Conservation (phyloP, 148 eudicot genomes). For the Spergularia bocconei region DNA sequence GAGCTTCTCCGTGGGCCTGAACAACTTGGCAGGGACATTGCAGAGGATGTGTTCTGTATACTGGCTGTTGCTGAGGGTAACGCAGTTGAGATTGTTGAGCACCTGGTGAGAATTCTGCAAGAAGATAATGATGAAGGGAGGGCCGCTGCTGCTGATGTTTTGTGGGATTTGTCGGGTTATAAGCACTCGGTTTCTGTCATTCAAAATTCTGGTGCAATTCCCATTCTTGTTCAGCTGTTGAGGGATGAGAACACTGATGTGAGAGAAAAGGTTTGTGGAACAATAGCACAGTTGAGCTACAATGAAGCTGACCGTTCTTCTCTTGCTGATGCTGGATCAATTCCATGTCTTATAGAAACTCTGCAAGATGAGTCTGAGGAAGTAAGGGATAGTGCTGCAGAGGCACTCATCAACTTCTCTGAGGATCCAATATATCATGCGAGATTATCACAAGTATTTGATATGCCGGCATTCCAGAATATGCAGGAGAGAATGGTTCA, state of each 20-base stretch:
- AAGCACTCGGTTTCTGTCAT: slow-evolving; percentile 30
- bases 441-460: slow-evolving; percentile 31
- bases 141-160: slow-evolving; percentile 47
- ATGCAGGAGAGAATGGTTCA: slow-evolving; percentile 42
- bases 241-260: slow-evolving; percentile 28
- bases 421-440: slow-evolving; percentile 40
- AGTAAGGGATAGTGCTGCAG: slow-evolving; percentile 51
- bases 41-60: slow-evolving; percentile 53
- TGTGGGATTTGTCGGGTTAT: slow-evolving; percentile 49
- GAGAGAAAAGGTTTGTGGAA: slow-evolving; percentile 45
- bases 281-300: slow-evolving; percentile 48
- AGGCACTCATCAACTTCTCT: slow-evolving; percentile 43
- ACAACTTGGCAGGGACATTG: slow-evolving; percentile 48
- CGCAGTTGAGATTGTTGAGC: slow-evolving; percentile 35
- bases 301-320: slow-evolving; percentile 35
- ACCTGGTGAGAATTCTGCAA: slow-evolving; percentile 43
- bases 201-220: slow-evolving; percentile 40
- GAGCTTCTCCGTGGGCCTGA: slow-evolving; percentile 49
- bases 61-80: slow-evolving; percentile 43
- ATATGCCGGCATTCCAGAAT: slow-evolving; percentile 37
- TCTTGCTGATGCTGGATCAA: slow-evolving; percentile 45
- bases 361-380: slow-evolving; percentile 52
- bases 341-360: slow-evolving; percentile 41
- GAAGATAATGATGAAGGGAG: slow-evolving; percentile 39
- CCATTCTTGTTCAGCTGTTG: slow-evolving; percentile 47